Percentiles rank a stretch among this genome's conserved stretches.
These are phyloP conservation scores for Berberis vulgaris DNA, from an alignment of 164 flowering plant genomes.

Conservation along the genomic window DNA sequence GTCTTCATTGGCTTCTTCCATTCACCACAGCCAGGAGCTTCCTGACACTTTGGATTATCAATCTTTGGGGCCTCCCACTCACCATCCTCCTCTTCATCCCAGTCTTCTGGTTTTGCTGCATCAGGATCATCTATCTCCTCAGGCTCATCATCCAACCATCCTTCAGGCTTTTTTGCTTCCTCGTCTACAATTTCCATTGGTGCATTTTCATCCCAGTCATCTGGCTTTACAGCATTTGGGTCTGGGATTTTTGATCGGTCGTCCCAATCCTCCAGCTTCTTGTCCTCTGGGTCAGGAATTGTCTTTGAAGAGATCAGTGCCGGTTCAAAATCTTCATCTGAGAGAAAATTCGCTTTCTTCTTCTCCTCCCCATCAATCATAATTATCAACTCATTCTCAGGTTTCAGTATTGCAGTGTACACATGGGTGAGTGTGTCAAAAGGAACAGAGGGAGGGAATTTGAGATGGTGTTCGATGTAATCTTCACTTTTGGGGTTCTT, in stretches of 20 bases:
- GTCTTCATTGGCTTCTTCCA: slow-evolving; percentile 96
- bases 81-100: slow-evolving; percentile 99
- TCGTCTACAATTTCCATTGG: slow-evolving; percentile 94
- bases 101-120: slow-evolving; percentile 90
- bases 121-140: slow-evolving; percentile 96
- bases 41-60: slow-evolving; percentile 81
- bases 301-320: slow-evolving; percentile 77
- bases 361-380: slow-evolving; percentile 91
- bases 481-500: slow-evolving; percentile 91
- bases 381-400: slow-evolving; percentile 62
- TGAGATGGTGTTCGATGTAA: slow-evolving; percentile 85
- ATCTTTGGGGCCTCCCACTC: slow-evolving; percentile 97
- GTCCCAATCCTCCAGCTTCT: slow-evolving; percentile 98
- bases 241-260: slow-evolving; percentile 89
- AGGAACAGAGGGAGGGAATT: slow-evolving; percentile 89
- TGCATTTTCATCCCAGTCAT: slow-evolving; percentile 98
- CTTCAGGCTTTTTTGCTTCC: slow-evolving; percentile 93
- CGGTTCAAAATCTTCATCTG: slow-evolving; percentile 84
- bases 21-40: slow-evolving; percentile 94
- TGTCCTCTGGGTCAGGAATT: slow-evolving; percentile 93
- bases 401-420: slow-evolving; percentile 73
- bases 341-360: slow-evolving; percentile 68
- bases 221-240: slow-evolving; percentile 81
- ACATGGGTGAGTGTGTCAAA: slow-evolving; percentile 87
- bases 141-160: slow-evolving; percentile 98